phyloP scores from a whole-genome alignment of 768 basidiomycete species.

The Pleurotus cornucopiae region DNA sequence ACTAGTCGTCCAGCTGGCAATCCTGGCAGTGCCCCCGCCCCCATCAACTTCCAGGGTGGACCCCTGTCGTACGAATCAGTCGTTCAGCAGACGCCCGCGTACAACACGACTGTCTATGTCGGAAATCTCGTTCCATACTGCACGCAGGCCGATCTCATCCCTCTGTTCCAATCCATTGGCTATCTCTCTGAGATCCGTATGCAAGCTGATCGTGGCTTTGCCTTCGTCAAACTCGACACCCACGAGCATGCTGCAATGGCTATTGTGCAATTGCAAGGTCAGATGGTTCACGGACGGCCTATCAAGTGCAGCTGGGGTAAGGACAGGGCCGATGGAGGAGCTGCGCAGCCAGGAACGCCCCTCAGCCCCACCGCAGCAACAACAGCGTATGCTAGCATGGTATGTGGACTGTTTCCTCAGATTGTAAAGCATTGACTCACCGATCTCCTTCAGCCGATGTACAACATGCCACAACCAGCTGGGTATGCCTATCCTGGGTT shows the following conservation, averaged over 20 bases:
- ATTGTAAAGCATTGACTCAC: conserved; percentile 1
- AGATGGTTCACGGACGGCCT: conserved; percentile 94
- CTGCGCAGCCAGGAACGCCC: conserved; percentile 42
- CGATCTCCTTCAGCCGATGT: conserved; percentile 61
- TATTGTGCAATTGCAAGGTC: conserved; percentile 94
- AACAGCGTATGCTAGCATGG: conserved; percentile 78
- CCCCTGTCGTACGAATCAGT: conserved; percentile 92
- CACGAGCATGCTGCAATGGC: conserved; percentile 99
- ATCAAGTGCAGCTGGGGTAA: conserved; percentile 99
- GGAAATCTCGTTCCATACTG: conserved; percentile 97
- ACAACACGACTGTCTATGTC: conserved; percentile 96
- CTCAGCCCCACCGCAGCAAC: conserved; percentile 61
- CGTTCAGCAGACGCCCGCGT: conserved; percentile 87
- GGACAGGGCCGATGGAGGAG: conserved; percentile 76
- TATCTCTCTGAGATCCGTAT: conserved; percentile 98
- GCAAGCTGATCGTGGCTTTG: conserved; percentile 98
- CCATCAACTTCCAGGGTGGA: conserved; percentile 87
- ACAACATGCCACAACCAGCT: conserved; percentile 82
- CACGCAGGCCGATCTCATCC: conserved; percentile 96
- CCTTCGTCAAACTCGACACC: conserved; percentile 97
- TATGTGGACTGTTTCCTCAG: conserved; percentile 28
- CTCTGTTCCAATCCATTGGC: conserved; percentile 96
- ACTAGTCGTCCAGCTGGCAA: conserved; percentile 31
- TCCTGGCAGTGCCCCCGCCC: conserved; percentile 70
- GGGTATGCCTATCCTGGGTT: conserved; percentile 80